Base-by-base conservation (phyloP, 2,329 filamentous ascomycete genomes). In the Aspergillus felis region DNA sequence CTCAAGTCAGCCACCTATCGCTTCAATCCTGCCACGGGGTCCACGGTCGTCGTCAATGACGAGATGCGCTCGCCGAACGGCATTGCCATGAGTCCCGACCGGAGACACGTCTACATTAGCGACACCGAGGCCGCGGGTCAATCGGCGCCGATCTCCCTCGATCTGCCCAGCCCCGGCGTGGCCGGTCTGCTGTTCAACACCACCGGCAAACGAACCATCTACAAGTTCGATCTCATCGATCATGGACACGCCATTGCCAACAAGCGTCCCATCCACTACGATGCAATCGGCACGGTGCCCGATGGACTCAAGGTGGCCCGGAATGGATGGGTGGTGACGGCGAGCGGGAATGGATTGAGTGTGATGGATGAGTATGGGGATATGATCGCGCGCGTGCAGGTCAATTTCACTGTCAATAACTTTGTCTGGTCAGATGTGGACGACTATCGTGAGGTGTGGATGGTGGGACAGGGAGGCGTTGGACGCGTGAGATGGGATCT, bases 251-350 rank as follows among this genome's bases (percentile, higher is more conserved):
- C 48, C 4, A 49, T 56, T 22, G 29, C 35, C 5, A 56, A 56
- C 9, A 52, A 52, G 22, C 25, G 54, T 38, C 38, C 54, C 4
- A 51, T 56, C 17, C 35, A 51, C 28, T 51, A 46, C 42, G 42
- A 46, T 22, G 49, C 20, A 22, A 28, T 51, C 28, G 54, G 54
- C 3, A 35, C 54, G 22, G 54, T 56, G 3, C 54, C 54, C 22
- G 54, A 56, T n/a, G 54, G 54, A 17, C 49, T 56, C 28, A 56
- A 56, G 29, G 50, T 51, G 3, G 54, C 54, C 1, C 38, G 54
- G 4, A 56, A 56, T 25, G 54, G 54, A 24, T 52, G 20, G 9
- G 47, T 56, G 4, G 50, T 52, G 1, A 56, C 54, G 2, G 54
- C 54, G 14, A 48, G 41, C 9, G 54, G 54, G 7, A 46, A 52